Evolutionary conservation across 768 basidiomycete genomes (phyloP), one percentile per base, ranked within the genome.

Genomic region (Psilocybe tampanensis): DNA sequence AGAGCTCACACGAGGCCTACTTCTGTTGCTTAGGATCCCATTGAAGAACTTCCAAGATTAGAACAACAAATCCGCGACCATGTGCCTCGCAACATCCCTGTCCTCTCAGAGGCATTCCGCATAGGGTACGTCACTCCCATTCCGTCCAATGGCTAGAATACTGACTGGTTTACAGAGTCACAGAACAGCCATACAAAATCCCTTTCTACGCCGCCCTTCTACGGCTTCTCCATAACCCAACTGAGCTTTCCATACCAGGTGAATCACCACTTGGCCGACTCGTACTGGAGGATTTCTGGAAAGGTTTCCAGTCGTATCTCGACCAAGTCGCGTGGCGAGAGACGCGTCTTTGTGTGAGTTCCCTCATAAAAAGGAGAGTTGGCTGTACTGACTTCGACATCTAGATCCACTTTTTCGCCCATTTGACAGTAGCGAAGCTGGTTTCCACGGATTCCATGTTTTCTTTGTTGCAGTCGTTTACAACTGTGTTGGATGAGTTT

Each of bases 361-460:
- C 29, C 4, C 17, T 44, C 11, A 12, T 21, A 5, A 19, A 26
- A 45, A 45, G 18, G 12, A 23, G 1, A 17, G 5, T 11, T 33
- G 12, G 47, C 55, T 36, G 36, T 44, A 21, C 53, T 59, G 21
- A 54, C 58, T 60, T 66, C 47, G 22, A 11, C 47, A n/a, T n/a
- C n/a, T 4, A 98, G 95, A 88, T 98, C 13, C 92, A 94, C 59
- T 92, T 98, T 70, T 97, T 98, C 67, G 89, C 95, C 1, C 91
- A 95, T 66, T 73, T 97, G 44, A 88, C 92, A 26, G 80, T 89
- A 2, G 86, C 92, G 1, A 81, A 82, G 54, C 73, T 95, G 1
- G 81, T 98, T 49, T 86, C 91, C 2, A 70, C 86, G 0, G 82
- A 87, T 8, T 95, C 95, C 2, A 84, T 98, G 79, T 76, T 90